A percentile compares a stretch with the other conserved stretches of the same genome.
phyloP scores from a whole-genome alignment of 106 monocot species.

The Allium cepa region DNA sequence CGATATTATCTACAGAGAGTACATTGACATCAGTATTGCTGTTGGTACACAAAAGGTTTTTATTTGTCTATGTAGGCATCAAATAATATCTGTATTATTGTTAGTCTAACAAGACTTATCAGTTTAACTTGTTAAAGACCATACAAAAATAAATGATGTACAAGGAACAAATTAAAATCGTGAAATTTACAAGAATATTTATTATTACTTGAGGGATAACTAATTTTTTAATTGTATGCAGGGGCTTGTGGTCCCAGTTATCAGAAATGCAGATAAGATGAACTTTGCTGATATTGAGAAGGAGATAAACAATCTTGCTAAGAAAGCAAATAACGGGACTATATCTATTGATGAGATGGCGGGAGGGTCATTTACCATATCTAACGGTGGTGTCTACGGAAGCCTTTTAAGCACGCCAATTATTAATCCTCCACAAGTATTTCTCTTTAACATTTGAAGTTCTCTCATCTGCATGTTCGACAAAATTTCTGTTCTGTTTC shows the following conservation, averaged over 20 bases:
- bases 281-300: conserved; percentile 89
- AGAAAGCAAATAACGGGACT: conserved; percentile 62
- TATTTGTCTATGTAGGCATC: no score
- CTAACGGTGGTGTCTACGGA: conserved; percentile 92
- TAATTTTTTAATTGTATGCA: conserved; percentile 2
- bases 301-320: conserved; percentile 65
- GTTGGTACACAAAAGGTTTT: conserved; percentile 87
- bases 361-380: conserved; percentile 93
- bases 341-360: conserved; percentile 99
- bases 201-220: neutral
- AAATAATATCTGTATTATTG: no score
- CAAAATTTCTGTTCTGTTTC: no score
- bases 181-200: no score
- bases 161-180: no score
- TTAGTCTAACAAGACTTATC: no score
- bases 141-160: no score
- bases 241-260: conserved; percentile 94
- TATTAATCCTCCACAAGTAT: conserved; percentile 91
- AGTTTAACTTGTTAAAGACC: no score
- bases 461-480: no score
- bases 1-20: conserved; percentile 92
- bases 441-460: neutral
- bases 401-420: conserved; percentile 90
- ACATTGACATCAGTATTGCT: conserved; percentile 82
- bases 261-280: conserved; percentile 77